Evolutionary conservation across 1,139 yeast species (phyloP).

Genomic region (Diutina catenulata): DNA sequence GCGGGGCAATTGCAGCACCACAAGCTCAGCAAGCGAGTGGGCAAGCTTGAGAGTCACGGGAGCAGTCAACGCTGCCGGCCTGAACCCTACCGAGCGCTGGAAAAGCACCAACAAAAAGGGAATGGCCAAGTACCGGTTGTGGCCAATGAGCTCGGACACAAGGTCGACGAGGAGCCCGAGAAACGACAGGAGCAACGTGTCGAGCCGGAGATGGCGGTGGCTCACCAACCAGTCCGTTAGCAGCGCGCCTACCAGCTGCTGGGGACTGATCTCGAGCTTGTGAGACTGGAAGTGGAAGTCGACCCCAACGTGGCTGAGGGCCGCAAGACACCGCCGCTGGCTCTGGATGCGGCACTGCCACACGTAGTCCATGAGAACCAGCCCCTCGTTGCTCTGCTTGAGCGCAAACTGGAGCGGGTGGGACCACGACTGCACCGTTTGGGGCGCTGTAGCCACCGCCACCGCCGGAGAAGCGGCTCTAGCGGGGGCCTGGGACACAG

Average conservation of each 20-base stretch:
- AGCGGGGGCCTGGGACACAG: too few relatives aligned
- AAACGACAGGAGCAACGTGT: constrained; percentile 28
- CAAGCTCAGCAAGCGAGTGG: constrained; percentile 15
- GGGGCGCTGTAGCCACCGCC: not conserved
- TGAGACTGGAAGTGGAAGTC: constrained; percentile 13
- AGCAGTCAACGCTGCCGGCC: constrained; percentile 42
- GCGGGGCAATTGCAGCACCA: not conserved
- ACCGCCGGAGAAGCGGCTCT: not conserved
- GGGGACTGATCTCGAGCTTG: constrained; percentile 17
- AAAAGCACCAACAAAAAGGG: constrained; percentile 47
- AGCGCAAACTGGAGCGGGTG: not conserved
- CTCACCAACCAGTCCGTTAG: constrained; percentile 26
- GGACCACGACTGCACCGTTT: not conserved
- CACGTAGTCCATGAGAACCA: constrained; percentile 23
- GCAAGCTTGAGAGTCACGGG: constrained; percentile 16
- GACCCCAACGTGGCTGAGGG: constrained; percentile 36
- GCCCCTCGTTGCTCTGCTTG: constrained; percentile 16
- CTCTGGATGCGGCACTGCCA: constrained; percentile 39
- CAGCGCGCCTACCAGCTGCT: constrained; percentile 21
- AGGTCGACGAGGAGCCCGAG: constrained; percentile 20
- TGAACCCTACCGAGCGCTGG: constrained; percentile 39
- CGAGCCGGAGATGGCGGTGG: constrained; percentile 32
- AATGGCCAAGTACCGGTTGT: constrained; percentile 14
- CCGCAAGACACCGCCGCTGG: constrained; percentile 32
- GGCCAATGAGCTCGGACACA: too few relatives aligned